phyloP scores from a whole-genome alignment of 2,329 filamentous ascomycete genomes.

The Helotiales sp. region DNA sequence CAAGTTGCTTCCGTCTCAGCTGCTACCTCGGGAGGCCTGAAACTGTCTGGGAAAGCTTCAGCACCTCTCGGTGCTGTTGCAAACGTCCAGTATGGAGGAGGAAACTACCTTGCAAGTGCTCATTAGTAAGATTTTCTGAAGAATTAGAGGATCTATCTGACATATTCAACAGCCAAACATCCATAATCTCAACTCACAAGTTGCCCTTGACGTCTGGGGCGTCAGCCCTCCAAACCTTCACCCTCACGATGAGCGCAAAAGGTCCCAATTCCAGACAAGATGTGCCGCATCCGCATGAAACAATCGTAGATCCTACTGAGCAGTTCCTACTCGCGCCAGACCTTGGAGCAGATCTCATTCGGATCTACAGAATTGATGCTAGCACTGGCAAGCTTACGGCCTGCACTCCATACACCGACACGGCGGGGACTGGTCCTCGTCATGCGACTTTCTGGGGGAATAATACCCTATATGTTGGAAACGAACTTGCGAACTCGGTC shows the following conservation, averaged over 20 bases:
- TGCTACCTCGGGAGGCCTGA: constrained; percentile 40
- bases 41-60: constrained; percentile 32
- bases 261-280: constrained; percentile 41
- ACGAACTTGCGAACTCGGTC: constrained; percentile 46
- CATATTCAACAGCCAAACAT: constrained; percentile 13
- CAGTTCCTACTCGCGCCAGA: constrained; percentile 50
- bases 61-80: constrained; percentile 22
- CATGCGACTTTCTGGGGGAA: constrained; percentile 47
- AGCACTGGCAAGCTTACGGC: constrained; percentile 39
- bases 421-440: constrained; percentile 48
- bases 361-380: constrained; percentile 46
- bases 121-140: constrained; percentile 25
- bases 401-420: constrained; percentile 36
- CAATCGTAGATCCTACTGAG: constrained; percentile 51
- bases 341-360: constrained; percentile 49
- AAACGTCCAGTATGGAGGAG: constrained; percentile 24
- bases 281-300: constrained; percentile 49
- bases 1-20: constrained; percentile 36
- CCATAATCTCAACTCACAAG: constrained; percentile 27
- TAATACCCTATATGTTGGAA: constrained; percentile 41
- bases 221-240: constrained; percentile 42
- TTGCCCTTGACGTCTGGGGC: constrained; percentile 24
- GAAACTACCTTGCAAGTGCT: constrained; percentile 24
- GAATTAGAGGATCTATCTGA: constrained; percentile 7
- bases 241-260: constrained; percentile 37